Base-by-base conservation (phyloP, 768 basidiomycete genomes). In the Lactifluus subvellereus region DNA sequence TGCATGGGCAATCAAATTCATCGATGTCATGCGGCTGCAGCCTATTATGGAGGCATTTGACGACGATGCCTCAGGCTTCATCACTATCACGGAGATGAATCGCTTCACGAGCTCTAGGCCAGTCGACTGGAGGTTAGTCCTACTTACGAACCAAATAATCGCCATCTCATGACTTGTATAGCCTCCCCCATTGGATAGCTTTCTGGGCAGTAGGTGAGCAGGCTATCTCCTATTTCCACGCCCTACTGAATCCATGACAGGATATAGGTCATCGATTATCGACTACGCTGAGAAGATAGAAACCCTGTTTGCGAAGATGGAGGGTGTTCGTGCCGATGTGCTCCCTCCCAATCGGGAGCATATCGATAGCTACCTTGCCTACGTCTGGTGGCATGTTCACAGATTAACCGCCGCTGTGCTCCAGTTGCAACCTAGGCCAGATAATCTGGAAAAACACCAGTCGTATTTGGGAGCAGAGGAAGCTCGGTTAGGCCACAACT, bases 81-180 rank as follows among this genome's bases (percentile, higher is more conserved):
- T 72, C 57, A 72, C 71, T 1, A 69, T 75, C n/a, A 38, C 61
- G 3, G 74, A 76, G 55, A 70, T 74, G 18, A 76, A 76, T 55
- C 54, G 50, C 0, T 74, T 76, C 52, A 73, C 72, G 4, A 48
- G 57, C 3, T 57, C 66, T 27, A 60, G 68, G 6, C 75, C 73
- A 2, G 13, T 33, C 1, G 65, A 64, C 7, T 76, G 74, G 74
- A 76, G 56, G 65, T 66, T 20, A 30, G 65, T 59, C 18, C 38
- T n/a, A 5, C 27, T 54, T 64, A 4, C 20, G 11, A 55, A 22
- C 16, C 2, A 1, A 18, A 33, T 16, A 8, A 7, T 43, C 20
- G 13, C 32, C 9, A 13, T 54, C 62, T 54, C 2, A 60, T 14
- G 40, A 43, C 27, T 27, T 27, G 10, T 35, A 3, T 6, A 66